Evolutionary conservation across 768 basidiomycete genomes (phyloP).

Genomic region (Hericium alpestre): DNA sequence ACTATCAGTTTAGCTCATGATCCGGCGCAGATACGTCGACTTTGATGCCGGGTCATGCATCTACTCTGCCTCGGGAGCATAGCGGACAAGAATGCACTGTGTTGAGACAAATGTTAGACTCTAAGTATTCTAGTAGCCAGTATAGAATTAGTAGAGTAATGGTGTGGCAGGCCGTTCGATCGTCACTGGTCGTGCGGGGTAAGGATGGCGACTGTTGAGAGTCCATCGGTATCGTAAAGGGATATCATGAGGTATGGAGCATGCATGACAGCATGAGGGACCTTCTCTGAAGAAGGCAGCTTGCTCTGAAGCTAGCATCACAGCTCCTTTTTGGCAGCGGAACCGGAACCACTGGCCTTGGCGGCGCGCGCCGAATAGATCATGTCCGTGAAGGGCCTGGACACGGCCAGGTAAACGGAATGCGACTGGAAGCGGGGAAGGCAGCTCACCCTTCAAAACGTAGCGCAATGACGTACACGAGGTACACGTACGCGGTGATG

Average conservation of each 20-base stretch:
- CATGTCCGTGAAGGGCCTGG: slow-evolving; percentile 64
- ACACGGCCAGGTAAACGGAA: slow-evolving; percentile 13
- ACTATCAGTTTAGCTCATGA: slow-evolving; percentile 22
- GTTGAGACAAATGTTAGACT: neutral
- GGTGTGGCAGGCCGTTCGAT: neutral
- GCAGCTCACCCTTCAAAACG: slow-evolving; percentile 76
- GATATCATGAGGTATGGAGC: neutral
- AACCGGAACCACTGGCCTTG: slow-evolving; percentile 3
- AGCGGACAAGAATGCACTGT: neutral
- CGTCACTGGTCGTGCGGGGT: neutral
- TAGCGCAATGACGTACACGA: slow-evolving; percentile 77
- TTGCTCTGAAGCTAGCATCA: slow-evolving; percentile 1
- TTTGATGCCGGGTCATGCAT: neutral
- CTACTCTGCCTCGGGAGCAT: no score
- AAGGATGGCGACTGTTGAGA: slow-evolving; percentile 7
- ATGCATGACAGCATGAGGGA: no score
- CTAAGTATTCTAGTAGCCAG: neutral
- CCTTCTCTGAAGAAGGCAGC: no score
- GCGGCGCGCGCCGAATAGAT: slow-evolving; percentile 55
- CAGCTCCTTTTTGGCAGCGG: slow-evolving; percentile 18
- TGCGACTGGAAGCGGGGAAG: slow-evolving; percentile 13
- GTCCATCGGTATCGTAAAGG: neutral
- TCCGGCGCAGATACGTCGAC: neutral
- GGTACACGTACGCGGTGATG: slow-evolving; percentile 71
- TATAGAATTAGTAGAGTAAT: neutral